A percentile compares a stretch with the other conserved stretches of the same genome.
These are phyloP conservation scores for Lactarius trivialis DNA, from an alignment of 768 basidiomycete genomes.

Conservation along the genomic window DNA sequence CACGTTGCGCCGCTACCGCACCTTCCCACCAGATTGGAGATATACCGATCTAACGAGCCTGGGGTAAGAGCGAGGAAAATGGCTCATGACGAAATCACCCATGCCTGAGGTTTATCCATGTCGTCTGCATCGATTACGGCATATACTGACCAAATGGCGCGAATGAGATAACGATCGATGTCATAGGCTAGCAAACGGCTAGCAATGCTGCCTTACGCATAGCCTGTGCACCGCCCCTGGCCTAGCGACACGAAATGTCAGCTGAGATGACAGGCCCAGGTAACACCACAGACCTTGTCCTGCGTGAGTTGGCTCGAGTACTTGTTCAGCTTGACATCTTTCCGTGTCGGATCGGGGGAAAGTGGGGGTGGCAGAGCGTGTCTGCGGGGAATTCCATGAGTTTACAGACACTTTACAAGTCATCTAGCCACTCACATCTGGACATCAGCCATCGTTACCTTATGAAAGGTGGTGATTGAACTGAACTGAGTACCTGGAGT, in stretches of 20 bases:
- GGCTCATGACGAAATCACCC: neutral
- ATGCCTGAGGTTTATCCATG: constrained; percentile 79
- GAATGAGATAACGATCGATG: neutral
- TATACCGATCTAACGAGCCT: constrained; percentile 62
- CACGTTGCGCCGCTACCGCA: constrained; percentile 26
- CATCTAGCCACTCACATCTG: constrained; percentile 13
- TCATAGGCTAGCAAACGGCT: neutral
- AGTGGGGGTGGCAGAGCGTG: constrained; percentile 36
- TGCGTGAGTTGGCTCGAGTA: constrained; percentile 70
- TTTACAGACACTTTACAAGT: neutral
- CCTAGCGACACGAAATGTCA: constrained; percentile 29
- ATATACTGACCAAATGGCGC: constrained; percentile 46
- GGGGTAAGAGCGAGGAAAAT: constrained; percentile 5
- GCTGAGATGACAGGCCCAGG: neutral
- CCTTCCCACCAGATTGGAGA: constrained; percentile 93
- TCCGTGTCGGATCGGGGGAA: constrained; percentile 26
- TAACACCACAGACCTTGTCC: constrained; percentile 47
- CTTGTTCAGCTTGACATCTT: constrained; percentile 57
- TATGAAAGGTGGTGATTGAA: neutral
- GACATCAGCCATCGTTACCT: constrained; percentile 18
- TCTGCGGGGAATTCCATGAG: constrained; percentile 26
- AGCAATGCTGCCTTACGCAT: constrained; percentile 54
- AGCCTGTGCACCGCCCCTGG: constrained; percentile 72
- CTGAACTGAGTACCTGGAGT: too few species aligned
- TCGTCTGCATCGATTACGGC: constrained; percentile 71